phyloP scores from a whole-genome alignment of 2,329 filamentous ascomycete species.

The Macrophomina phaseolina region DNA sequence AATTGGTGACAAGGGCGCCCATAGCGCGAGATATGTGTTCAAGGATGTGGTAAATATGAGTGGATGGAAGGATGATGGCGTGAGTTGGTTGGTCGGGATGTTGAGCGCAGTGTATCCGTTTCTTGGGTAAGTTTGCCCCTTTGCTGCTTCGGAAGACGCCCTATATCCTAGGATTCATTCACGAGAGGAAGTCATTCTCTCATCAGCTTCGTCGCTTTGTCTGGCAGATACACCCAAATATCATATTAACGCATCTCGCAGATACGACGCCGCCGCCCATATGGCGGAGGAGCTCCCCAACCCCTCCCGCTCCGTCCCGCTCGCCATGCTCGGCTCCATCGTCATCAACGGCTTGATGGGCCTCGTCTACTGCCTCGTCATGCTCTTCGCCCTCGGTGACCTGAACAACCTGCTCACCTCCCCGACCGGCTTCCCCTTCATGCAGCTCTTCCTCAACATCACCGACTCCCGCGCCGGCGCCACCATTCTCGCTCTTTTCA shows the following conservation, averaged over 20 bases:
- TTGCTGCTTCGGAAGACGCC: background rate
- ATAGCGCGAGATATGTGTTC: constrained; percentile 33
- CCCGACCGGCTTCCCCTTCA: constrained; percentile 52
- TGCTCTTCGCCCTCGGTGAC: constrained; percentile 53
- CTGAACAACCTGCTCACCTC: constrained; percentile 48
- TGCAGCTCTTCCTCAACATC: constrained; percentile 47
- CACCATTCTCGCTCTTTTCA: constrained; percentile 39
- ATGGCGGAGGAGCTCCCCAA: constrained; percentile 41
- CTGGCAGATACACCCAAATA: too few relatives aligned
- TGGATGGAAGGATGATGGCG: constrained; percentile 34
- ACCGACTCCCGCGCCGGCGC: constrained; percentile 37
- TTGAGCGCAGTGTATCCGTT: constrained; percentile 35
- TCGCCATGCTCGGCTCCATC: constrained; percentile 42
- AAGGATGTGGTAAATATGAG: constrained; percentile 32
- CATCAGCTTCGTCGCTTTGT: too few relatives aligned
- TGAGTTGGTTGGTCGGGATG: constrained; percentile 37
- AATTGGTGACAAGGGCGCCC: constrained; percentile 28
- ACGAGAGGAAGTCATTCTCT: too few relatives aligned
- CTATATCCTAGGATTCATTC: too few relatives aligned
- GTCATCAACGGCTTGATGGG: constrained; percentile 55
- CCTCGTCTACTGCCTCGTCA: constrained; percentile 49
- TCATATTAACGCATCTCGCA: constrained; percentile 29
- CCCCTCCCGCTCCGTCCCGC: constrained; percentile 37
- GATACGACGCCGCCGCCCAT: constrained; percentile 52
- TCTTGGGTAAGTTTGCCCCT: constrained; percentile 29